These are phyloP conservation scores for Anethum foeniculum DNA, from an alignment of 140 eudicot species.

Conservation along the genomic window DNA sequence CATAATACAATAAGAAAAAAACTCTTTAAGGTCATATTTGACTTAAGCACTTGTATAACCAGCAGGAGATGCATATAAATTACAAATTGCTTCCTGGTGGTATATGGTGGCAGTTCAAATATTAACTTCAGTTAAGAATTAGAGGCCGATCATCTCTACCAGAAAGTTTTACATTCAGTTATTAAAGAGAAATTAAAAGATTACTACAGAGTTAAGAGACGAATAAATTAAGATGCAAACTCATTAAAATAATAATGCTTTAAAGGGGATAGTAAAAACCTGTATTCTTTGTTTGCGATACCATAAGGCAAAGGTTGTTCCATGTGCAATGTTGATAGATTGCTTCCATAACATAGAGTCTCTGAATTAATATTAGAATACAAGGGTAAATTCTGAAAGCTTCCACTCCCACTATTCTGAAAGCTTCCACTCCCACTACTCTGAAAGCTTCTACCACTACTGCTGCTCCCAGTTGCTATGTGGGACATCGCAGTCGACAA, in stretches of 20 bases:
- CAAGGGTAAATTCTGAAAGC: constrained; percentile 40
- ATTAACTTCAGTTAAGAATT: not conserved
- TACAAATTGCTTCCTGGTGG: not conserved
- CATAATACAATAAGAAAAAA: not conserved
- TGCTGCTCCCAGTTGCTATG: constrained; percentile 40
- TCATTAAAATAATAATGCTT: not conserved
- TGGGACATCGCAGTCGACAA: constrained; percentile 53
- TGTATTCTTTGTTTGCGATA: constrained; percentile 41
- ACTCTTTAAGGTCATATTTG: not conserved
- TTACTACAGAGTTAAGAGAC: not conserved
- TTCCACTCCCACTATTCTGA: constrained; percentile 38
- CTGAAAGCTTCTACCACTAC: constrained; percentile 40
- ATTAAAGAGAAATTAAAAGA: not conserved
- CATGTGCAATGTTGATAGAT: constrained; percentile 47
- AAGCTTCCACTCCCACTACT: constrained; percentile 33
- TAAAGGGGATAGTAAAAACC: constrained; percentile 30
- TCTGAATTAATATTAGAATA: constrained; percentile 37
- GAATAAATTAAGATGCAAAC: not conserved
- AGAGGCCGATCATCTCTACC: not conserved
- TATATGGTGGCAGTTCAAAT: not conserved
- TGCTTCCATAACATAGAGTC: constrained; percentile 42
- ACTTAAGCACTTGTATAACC: not conserved
- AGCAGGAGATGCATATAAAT: not conserved
- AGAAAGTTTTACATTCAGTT: not conserved
- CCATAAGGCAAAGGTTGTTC: constrained; percentile 51